These are phyloP conservation scores for Globisporangium spiculum DNA, from an alignment of 352 stramenopile species.

Conservation along the genomic window DNA sequence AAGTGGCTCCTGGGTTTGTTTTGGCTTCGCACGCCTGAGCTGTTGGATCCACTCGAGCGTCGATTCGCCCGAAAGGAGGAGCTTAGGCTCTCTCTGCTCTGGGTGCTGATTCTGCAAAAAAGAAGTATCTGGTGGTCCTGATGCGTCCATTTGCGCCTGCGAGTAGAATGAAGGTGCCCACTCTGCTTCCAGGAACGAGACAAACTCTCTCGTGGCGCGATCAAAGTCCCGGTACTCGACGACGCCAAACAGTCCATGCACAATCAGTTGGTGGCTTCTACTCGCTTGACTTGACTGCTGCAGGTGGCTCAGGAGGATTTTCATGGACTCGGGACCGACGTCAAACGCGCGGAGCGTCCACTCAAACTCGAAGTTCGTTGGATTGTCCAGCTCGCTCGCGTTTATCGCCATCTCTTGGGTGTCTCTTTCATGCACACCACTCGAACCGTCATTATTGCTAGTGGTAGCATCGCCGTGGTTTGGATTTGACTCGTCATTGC, in stretches of 20 bases:
- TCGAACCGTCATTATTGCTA: neutral
- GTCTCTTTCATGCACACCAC: neutral
- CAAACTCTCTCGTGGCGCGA: slow-evolving; percentile 31
- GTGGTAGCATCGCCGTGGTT: neutral
- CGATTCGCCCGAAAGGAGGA: slow-evolving; percentile 19
- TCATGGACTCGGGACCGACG: slow-evolving; percentile 47
- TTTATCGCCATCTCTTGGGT: neutral
- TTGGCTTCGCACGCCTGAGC: slow-evolving; percentile 12
- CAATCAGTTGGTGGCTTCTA: slow-evolving; percentile 24
- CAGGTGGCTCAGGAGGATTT: slow-evolving; percentile 25
- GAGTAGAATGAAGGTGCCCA: slow-evolving; percentile 9
- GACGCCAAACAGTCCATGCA: slow-evolving; percentile 49
- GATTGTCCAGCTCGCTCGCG: slow-evolving; percentile 13
- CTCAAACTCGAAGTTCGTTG: slow-evolving; percentile 35
- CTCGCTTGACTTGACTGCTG: neutral
- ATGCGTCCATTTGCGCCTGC: neutral
- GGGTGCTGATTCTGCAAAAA: neutral
- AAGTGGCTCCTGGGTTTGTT: neutral
- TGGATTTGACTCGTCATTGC: slow-evolving; percentile 1
- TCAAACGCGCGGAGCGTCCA: slow-evolving; percentile 68
- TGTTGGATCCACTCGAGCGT: slow-evolving; percentile 22
- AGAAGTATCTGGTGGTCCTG: neutral
- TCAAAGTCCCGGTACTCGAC: slow-evolving; percentile 59
- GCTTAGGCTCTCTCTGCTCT: neutral
- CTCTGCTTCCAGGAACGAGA: slow-evolving; percentile 22